Base-by-base conservation (phyloP, 306 rosid genomes). In the Cajanus cajan region DNA sequence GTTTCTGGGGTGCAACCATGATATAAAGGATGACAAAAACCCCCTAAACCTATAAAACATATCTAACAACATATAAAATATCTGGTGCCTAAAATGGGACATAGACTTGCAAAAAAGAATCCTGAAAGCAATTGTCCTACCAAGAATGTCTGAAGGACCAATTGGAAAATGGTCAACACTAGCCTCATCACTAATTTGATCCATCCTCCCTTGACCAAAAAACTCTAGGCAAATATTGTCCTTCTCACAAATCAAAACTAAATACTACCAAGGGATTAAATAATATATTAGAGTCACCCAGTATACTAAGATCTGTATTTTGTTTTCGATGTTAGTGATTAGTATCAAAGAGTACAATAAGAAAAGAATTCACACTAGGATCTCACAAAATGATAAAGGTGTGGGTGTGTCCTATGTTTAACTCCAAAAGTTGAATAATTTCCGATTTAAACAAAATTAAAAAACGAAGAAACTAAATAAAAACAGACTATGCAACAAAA, bases 1-100 rank as follows among this genome's bases (percentile, higher is more conserved):
- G 82, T 95, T 85, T 51, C 96, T 84, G 15, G 98, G 98, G 85
- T 92, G 92, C 75, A 91, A 83, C 96, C 97, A 91, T 55, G 93
- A 84, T 31, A 85, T 7, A 86, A 87, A 81, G 73, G 96, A 85
- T 28, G 86, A 58, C 74, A 89, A 13, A 51, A 68, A 18, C 39
- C 86, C 87, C 86, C 52, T 93, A 77, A 86, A 85, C 81, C 86
- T 85, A 79, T 47, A 82, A 71, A 90, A 7, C 55, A 93, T 54
- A 39, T 54, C 52, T 50, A 91, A 39, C 82, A 93, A 40, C 1
- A 74, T 73, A 41, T 25, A 82, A 79, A 90, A 83, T 18, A 93
- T 37, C 57, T 86, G 91, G 55, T 90, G 81, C 82, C 90, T 88
- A 72, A 92, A 76, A 34, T 93, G 94, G 0, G 97, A 82, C 82